Base-by-base conservation (phyloP, 225 moss, liverwort and hornwort species). In the Anthoceros angustus region DNA sequence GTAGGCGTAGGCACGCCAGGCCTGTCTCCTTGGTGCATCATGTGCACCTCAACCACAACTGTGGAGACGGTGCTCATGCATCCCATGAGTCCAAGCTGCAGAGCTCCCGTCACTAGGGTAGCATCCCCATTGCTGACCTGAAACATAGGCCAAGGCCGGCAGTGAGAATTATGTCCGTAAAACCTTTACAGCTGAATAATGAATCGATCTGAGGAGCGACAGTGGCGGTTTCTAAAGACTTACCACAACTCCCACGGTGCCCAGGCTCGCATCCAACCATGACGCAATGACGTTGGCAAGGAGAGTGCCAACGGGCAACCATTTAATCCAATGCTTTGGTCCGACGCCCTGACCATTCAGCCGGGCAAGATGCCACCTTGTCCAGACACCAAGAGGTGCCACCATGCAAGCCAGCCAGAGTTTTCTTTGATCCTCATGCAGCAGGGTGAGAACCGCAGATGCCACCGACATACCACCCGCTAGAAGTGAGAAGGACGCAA, bases 51-150 rank as follows among this genome's bases (percentile, higher is more conserved):
- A 41, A 80, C 82, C 41, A 77, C 91, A 72, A 98, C 91, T 46
- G 95, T 98, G 12, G 91, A 98, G 5, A 98, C 87, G 50, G 91
- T 98, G 77, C 95, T 98, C 85, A 98, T 80, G 76, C 95, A 89
- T 69, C 95, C 95, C n/a, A 98, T 73, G 69, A 82, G 72, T 41
- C 88, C 95, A 50, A 78, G 67, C 32, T 98, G 82, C 16, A 91
- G 79, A 8, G 72, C 78, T 0, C 21, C 70, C 64, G 80, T 79
- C 49, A 86, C 66, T 70, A 91, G 69, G 38, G 72, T 75, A 8
- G 82, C 70, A 41, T 76, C 74, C 18, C 86, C 85, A 1, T 48
- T 72, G 61, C 69, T 67, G 11, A 75, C 77, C 95, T 91, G 91
- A 77, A 75, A 40, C 15, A 39, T 62, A 6, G 26, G 12, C 9